These are phyloP conservation scores for Vicia sativa DNA, from an alignment of 306 rosid genomes.

Conservation along the genomic window DNA sequence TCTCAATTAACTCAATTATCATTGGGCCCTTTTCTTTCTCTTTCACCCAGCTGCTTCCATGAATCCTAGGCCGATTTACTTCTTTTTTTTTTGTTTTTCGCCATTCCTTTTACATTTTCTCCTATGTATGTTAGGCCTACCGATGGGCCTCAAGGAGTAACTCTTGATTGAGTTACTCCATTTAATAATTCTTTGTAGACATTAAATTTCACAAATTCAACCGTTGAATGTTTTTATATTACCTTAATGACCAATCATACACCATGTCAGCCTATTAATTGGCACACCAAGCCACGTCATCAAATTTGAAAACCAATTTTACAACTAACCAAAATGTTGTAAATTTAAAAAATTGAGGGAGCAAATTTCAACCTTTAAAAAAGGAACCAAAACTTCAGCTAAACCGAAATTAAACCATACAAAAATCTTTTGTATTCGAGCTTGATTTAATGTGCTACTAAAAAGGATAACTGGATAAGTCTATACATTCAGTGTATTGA, in stretches of 20 bases:
- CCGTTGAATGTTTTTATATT: too few species aligned
- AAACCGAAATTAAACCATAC: neutral
- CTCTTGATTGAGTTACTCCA: too few species aligned
- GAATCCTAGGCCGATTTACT: neutral
- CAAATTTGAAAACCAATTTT: too few species aligned
- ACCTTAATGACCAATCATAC: too few species aligned
- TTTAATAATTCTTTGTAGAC: too few species aligned
- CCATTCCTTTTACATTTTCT: neutral
- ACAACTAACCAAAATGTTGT: too few species aligned
- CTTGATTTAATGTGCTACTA: conserved; percentile 9
- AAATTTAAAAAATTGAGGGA: neutral
- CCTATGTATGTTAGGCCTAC: neutral
- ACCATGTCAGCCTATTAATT: too few species aligned
- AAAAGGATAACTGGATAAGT: neutral
- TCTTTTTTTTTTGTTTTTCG: neutral
- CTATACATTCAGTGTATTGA: neutral
- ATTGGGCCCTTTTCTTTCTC: neutral
- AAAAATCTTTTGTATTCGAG: conserved; percentile 1
- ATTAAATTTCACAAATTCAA: too few species aligned
- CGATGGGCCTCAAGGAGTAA: neutral
- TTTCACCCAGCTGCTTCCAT: neutral
- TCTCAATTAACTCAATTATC: neutral
- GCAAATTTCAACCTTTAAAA: neutral
- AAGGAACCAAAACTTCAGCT: conserved; percentile 1
- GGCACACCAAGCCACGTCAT: too few species aligned